phyloP scores from a whole-genome alignment of 108 stramenopile species.

The Thalassiosira profunda region DNA sequence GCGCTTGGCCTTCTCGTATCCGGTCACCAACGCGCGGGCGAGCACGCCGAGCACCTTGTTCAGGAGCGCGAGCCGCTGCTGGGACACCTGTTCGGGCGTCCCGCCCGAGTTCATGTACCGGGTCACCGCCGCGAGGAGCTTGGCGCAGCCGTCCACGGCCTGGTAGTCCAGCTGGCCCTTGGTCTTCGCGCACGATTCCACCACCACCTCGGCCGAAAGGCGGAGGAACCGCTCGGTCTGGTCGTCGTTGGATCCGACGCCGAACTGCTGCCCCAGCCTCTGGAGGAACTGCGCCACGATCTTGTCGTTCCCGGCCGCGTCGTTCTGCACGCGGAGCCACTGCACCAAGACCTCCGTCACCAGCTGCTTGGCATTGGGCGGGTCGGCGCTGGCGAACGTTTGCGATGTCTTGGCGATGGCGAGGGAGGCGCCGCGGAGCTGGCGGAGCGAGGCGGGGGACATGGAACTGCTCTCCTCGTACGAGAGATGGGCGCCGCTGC shows the following conservation, averaged over 20 bases:
- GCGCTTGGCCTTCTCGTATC: conserved; percentile 62
- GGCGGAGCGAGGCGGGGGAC: conserved; percentile 63
- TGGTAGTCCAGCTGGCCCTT: conserved; percentile 81
- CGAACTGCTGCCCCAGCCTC: conserved; percentile 86
- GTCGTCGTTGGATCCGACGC: conserved; percentile 92
- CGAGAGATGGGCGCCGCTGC: conserved; percentile 16
- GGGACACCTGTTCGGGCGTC: conserved; percentile 57
- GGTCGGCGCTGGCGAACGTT: conserved; percentile 70
- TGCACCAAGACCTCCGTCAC: conserved; percentile 92
- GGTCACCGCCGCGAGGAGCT: conserved; percentile 92
- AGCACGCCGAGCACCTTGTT: conserved; percentile 92
- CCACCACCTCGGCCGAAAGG: conserved; percentile 88
- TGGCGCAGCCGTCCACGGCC: conserved; percentile 93
- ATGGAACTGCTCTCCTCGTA: conserved; percentile 74
- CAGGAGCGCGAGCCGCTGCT: conserved; percentile 81
- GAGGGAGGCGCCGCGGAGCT: conserved; percentile 55
- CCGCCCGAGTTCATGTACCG: conserved; percentile 80
- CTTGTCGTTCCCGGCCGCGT: conserved; percentile 88
- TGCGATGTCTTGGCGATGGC: conserved; percentile 77
- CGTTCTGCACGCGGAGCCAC: conserved; percentile 96
- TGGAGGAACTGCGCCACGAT: conserved; percentile 90
- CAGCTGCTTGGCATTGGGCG: conserved; percentile 82
- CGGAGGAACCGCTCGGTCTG: conserved; percentile 97
- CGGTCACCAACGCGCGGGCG: conserved; percentile 84
- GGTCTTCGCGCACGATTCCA: conserved; percentile 85